Percentiles rank a stretch among this genome's conserved stretches.
phyloP scores from a whole-genome alignment of 2,329 filamentous ascomycete genomes.

The Xylaria sp. region DNA sequence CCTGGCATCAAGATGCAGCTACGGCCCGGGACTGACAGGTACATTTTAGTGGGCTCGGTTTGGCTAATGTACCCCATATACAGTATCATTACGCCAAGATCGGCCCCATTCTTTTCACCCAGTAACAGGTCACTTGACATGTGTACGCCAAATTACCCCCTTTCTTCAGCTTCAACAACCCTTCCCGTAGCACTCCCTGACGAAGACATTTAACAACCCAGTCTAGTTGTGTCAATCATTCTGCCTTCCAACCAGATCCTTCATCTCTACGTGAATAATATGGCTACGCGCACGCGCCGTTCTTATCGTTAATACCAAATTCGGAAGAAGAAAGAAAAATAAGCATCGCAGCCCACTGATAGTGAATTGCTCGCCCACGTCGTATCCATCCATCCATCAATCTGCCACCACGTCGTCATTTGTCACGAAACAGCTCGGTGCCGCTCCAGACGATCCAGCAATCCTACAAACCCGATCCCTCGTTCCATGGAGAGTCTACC shows the following conservation, averaged over 20 bases:
- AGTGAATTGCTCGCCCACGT: slow-evolving; percentile 21
- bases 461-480: slow-evolving; percentile 30
- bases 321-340: background rate
- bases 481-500: slow-evolving; percentile 42
- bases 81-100: slow-evolving; percentile 29
- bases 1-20: no score
- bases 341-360: background rate
- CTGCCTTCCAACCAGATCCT: slow-evolving; percentile 7
- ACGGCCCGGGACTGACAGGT: no score
- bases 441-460: slow-evolving; percentile 9
- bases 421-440: slow-evolving; percentile 22
- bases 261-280: slow-evolving; percentile 20
- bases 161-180: slow-evolving; percentile 33
- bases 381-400: slow-evolving; percentile 4
- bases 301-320: slow-evolving; percentile 3
- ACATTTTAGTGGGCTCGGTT: slow-evolving; percentile 1
- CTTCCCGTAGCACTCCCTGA: slow-evolving; percentile 6
- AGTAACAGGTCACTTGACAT: slow-evolving; percentile 27
- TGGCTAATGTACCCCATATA: slow-evolving; percentile 37
- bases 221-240: slow-evolving; percentile 18
- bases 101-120: slow-evolving; percentile 19
- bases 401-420: slow-evolving; percentile 10
- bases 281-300: slow-evolving; percentile 12
- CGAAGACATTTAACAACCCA: slow-evolving; percentile 10
- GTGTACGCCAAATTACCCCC: slow-evolving; percentile 31